Base-by-base conservation (phyloP, 1,284 basidiomycete species). In the Fomitiporia mediterranea region DNA sequence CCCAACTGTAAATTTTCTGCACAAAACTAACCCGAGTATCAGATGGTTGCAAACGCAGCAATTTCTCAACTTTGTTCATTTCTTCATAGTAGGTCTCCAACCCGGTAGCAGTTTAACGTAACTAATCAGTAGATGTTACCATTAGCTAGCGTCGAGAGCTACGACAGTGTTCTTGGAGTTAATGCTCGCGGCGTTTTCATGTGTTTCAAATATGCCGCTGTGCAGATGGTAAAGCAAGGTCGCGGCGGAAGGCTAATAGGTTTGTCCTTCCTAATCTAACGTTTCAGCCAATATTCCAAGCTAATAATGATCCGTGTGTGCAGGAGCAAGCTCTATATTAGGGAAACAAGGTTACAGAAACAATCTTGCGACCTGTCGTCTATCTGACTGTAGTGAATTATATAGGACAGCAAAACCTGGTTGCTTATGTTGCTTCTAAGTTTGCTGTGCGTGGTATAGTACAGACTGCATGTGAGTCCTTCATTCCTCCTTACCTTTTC, bases 11-110 rank as follows among this genome's bases (percentile, higher is more conserved):
- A 2, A 37, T 19, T 3, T 13, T 48, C 11, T 7, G 11, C 21
- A 19, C 39, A 27, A n/a, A 38, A 13, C 32, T 25, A 28, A 17
- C 11, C 21, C 35, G 9, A 19, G n/a, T 32, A 23, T 51, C 42
- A 61, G 60, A 61, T 61, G 60, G 58, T 61, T 8, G 59, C 58
- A 27, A 61, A 61, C 39, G 58, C 58, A 3, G 58, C 55, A n/a
- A 52, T 61, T 30, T 44, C 23, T 7, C 37, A 51, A 19, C 35
- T 17, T 28, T 7, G 23, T 17, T 23, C 32, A 4, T 25, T 51
- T 15, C 38, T 30, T 9, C 34, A 47, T 28, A 54, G 53, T 58
- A 46, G 25, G 44, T 28, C 8, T 3, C 40, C 3, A 21, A 25
- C 15, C 35, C n/a, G n/a, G n/a, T 15, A 11, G 23, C 13, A 28